Conservation (phyloP, 2,329 filamentous ascomycete genomes). For the Xylariaceae sp. region DNA sequence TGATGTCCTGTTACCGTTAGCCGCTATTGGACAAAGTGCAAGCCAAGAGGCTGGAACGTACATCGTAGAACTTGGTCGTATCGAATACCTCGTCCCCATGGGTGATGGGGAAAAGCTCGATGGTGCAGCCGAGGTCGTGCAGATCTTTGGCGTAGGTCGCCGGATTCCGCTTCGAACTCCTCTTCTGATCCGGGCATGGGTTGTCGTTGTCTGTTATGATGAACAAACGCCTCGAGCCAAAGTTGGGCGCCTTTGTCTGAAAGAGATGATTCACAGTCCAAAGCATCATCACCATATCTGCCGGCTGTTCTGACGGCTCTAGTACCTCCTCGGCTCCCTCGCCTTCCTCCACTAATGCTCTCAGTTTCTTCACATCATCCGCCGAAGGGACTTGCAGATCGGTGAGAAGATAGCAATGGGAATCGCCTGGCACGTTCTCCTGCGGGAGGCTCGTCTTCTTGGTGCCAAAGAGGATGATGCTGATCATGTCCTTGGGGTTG, state of each 20-base stretch:
- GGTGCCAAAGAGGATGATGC: conserved; percentile 86
- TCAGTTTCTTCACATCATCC: conserved; percentile 75
- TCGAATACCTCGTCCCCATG: conserved; percentile 68
- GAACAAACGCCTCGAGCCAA: conserved; percentile 87
- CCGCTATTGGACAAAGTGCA: conserved; percentile 18
- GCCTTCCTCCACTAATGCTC: conserved; percentile 70
- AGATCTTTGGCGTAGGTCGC: conserved; percentile 88
- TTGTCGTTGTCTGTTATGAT: conserved; percentile 92
- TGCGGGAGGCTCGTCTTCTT: conserved; percentile 30
- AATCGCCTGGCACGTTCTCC: conserved; percentile 62
- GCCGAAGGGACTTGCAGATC: conserved; percentile 86
- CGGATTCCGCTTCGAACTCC: conserved; percentile 67
- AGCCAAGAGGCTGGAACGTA: conserved; percentile 35
- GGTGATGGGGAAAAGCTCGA: conserved; percentile 90
- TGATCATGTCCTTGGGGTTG: conserved; percentile 95
- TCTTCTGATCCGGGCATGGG: conserved; percentile 73
- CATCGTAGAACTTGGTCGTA: conserved; percentile 83
- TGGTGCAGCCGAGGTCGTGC: conserved; percentile 85
- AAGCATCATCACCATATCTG: conserved; percentile 81
- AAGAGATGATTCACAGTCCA: conserved; percentile 97
- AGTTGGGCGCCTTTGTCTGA: conserved; percentile 90
- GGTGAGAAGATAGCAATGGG: conserved; percentile 85
- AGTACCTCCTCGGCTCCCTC: conserved; percentile 66
- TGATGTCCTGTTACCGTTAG: conserved; percentile 61
- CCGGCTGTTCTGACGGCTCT: conserved; percentile 60